Evolutionary conservation across 2,329 filamentous ascomycete genomes (phyloP).

Genomic region (Colletotrichum eleusines): DNA sequence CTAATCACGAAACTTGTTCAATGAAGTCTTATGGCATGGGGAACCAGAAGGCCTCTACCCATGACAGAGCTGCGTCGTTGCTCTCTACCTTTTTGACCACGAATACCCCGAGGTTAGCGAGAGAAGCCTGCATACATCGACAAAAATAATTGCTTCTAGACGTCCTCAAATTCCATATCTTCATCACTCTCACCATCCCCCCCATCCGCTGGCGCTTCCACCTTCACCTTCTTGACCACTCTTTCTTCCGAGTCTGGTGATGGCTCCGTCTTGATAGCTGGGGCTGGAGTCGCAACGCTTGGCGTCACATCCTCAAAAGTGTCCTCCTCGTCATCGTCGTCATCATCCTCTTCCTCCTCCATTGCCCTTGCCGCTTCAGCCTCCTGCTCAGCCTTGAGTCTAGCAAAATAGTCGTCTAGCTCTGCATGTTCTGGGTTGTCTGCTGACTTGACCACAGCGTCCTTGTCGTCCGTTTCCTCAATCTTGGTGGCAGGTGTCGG

Average conservation of each 20-base stretch:
- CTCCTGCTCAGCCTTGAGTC: slow-evolving; percentile 71
- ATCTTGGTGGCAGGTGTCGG: slow-evolving; percentile 50
- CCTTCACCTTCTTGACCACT: slow-evolving; percentile 71
- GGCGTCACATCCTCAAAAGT: slow-evolving; percentile 65
- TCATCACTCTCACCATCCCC: slow-evolving; percentile 65
- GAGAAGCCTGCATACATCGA: background rate
- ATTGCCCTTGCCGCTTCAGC: slow-evolving; percentile 54
- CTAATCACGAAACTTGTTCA: too few relatives aligned
- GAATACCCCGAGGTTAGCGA: too few relatives aligned
- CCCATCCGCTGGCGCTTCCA: slow-evolving; percentile 62
- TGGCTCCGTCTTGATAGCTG: slow-evolving; percentile 51
- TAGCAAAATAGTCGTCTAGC: slow-evolving; percentile 76
- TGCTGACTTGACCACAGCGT: slow-evolving; percentile 54
- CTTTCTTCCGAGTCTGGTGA: slow-evolving; percentile 56
- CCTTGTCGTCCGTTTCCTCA: slow-evolving; percentile 62
- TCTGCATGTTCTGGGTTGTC: slow-evolving; percentile 67
- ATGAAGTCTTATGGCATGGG: too few relatives aligned
- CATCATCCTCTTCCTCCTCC: slow-evolving; percentile 47
- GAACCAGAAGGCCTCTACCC: background rate
- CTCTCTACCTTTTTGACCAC: background rate
- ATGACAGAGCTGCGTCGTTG: background rate
- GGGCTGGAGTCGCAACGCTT: slow-evolving; percentile 45
- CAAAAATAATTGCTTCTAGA: slow-evolving; percentile 47
- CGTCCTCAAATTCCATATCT: slow-evolving; percentile 71
- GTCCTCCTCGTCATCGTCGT: slow-evolving; percentile 54